phyloP scores from a whole-genome alignment of 305 asterid species.

The Fraxinus sp. region DNA sequence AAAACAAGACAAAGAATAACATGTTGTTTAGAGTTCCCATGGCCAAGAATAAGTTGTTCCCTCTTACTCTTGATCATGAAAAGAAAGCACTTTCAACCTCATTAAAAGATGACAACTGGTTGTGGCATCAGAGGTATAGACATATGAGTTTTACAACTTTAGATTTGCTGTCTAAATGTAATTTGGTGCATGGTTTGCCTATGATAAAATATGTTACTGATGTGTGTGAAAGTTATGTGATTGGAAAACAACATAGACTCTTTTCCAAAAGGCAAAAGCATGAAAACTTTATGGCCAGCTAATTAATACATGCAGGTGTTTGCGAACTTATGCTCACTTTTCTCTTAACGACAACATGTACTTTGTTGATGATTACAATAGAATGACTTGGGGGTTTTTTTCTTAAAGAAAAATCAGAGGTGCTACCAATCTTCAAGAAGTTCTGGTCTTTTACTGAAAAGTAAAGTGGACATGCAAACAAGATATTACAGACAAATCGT shows the following conservation, averaged over 20 bases:
- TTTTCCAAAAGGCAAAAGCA: background rate
- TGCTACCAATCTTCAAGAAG: background rate
- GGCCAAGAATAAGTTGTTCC: background rate
- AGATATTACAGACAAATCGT: background rate
- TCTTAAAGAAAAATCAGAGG: background rate
- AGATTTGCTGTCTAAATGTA: background rate
- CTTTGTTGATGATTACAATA: background rate
- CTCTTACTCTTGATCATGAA: background rate
- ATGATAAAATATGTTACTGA: background rate
- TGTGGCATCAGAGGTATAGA: background rate
- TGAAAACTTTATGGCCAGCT: background rate
- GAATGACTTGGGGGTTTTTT: background rate
- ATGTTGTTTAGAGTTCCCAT: background rate
- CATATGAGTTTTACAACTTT: background rate
- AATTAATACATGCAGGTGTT: background rate
- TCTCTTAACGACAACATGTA: background rate
- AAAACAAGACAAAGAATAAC: background rate
- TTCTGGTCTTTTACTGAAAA: background rate
- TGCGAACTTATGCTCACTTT: background rate
- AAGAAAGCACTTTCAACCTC: background rate
- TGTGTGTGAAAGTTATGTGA: conserved; percentile 14
- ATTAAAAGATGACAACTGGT: background rate
- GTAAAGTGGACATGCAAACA: background rate
- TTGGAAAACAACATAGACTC: conserved; percentile 11
- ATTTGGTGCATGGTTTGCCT: background rate